Evolutionary conservation across 257 asterid species (phyloP).

Genomic region (Forsythia suspensa): DNA sequence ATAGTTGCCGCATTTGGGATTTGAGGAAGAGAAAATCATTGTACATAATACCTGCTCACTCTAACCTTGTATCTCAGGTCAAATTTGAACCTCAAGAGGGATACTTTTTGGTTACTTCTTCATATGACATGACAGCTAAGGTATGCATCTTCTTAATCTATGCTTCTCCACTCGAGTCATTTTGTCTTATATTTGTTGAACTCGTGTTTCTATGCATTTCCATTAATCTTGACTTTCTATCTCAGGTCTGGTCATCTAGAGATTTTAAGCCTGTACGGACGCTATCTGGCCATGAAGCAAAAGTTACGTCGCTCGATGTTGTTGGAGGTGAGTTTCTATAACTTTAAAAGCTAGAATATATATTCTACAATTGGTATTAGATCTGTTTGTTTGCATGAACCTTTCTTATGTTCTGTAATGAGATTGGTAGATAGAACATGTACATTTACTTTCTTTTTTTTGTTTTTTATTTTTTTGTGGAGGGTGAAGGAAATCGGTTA

Average conservation of each 20-base stretch:
- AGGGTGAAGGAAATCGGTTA: not conserved
- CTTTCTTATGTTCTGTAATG: not conserved
- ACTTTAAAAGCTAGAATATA: not conserved
- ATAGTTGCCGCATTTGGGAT: conserved; percentile 95
- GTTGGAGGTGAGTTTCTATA: conserved; percentile 56
- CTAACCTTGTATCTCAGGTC: conserved; percentile 89
- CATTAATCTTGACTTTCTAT: conserved; percentile 14
- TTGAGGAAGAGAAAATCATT: conserved; percentile 75
- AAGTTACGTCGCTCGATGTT: conserved; percentile 80
- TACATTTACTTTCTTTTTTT: too few species aligned
- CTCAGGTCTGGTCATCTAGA: conserved; percentile 86
- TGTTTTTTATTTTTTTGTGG: not conserved
- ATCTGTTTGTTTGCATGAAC: not conserved
- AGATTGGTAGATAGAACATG: not conserved
- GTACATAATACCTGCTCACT: conserved; percentile 87
- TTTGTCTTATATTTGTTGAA: not conserved
- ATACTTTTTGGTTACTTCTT: conserved; percentile 82
- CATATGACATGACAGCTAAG: conserved; percentile 91
- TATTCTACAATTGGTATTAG: not conserved
- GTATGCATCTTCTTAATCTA: conserved; percentile 28
- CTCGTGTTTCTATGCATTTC: conserved; percentile 5
- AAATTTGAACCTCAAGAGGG: conserved; percentile 96
- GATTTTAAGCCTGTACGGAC: conserved; percentile 87
- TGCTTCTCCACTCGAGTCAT: not conserved
- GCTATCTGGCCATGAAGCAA: conserved; percentile 82